A percentile compares a stretch with the other conserved stretches of the same genome.
phyloP scores from a whole-genome alignment of 257 asterid species.

The Scutellaria minor region DNA sequence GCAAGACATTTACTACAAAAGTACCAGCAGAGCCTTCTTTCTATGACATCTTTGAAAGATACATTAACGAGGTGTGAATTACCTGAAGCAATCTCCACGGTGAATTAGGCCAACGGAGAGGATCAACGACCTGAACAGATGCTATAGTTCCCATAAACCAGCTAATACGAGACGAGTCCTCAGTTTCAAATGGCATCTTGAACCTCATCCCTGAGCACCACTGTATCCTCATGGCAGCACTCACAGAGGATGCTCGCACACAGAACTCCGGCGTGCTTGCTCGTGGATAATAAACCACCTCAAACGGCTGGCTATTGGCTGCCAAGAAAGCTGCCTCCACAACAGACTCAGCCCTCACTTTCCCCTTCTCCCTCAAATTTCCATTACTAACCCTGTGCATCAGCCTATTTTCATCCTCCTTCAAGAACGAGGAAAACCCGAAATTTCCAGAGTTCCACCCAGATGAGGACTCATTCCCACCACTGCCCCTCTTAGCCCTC shows the following conservation, averaged over 20 bases:
- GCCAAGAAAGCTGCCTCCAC: conserved; percentile 54
- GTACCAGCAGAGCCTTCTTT: background rate
- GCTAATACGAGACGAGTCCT: conserved; percentile 56
- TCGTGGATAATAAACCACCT: conserved; percentile 55
- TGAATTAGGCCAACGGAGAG: conserved; percentile 62
- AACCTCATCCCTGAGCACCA: conserved; percentile 64
- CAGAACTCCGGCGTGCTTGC: conserved; percentile 60
- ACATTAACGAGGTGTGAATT: conserved; percentile 7
- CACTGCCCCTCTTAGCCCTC: conserved; percentile 46
- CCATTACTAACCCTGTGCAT: conserved; percentile 37
- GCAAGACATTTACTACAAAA: background rate
- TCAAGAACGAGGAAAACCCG: conserved; percentile 40
- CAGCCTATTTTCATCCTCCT: conserved; percentile 44
- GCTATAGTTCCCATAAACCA: conserved; percentile 63
- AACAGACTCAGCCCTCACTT: conserved; percentile 53
- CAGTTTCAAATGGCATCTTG: conserved; percentile 63
- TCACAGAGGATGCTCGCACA: conserved; percentile 52
- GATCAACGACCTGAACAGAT: conserved; percentile 50
- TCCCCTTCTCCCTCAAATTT: conserved; percentile 49
- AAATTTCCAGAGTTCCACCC: conserved; percentile 49
- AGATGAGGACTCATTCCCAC: conserved; percentile 38
- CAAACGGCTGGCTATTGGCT: conserved; percentile 56
- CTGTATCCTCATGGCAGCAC: conserved; percentile 48
- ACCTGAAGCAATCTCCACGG: conserved; percentile 65
- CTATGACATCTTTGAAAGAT: too few relatives aligned